Conservation (phyloP, 345 rosid genomes). For the Aquilaria yunnanensis region DNA sequence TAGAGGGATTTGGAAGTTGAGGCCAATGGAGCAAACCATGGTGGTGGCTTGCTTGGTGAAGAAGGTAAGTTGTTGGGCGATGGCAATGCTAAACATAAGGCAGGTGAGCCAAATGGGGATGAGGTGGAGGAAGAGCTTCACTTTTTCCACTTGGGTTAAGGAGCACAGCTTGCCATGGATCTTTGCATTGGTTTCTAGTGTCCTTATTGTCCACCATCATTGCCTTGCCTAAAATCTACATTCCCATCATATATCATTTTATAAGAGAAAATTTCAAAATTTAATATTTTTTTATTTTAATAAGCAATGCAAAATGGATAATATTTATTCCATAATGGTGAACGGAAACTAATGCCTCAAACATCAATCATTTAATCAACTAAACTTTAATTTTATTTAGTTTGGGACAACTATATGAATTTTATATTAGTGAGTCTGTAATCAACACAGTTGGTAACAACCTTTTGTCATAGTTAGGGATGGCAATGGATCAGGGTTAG, state of each 20-base stretch:
- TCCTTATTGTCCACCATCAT: slow-evolving; percentile 56
- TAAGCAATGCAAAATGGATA: no score
- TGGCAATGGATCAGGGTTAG: no score
- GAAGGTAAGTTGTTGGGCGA: slow-evolving; percentile 69
- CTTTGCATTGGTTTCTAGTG: slow-evolving; percentile 25
- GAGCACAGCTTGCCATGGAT: slow-evolving; percentile 87
- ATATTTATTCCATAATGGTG: no score
- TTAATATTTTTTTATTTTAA: no score
- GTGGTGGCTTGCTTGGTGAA: slow-evolving; percentile 53
- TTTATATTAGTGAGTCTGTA: no score
- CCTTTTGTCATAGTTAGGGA: no score
- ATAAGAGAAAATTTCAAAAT: no score
- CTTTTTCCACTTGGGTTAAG: slow-evolving; percentile 80
- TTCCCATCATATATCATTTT: background rate
- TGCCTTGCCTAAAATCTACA: slow-evolving; percentile 80
- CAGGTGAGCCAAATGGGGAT: slow-evolving; percentile 76
- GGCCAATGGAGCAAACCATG: slow-evolving; percentile 34
- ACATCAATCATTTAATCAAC: no score
- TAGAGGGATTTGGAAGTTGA: slow-evolving; percentile 56
- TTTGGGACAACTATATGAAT: no score
- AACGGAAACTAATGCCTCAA: no score
- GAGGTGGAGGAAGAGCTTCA: slow-evolving; percentile 43
- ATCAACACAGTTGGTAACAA: no score
- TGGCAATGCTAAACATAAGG: slow-evolving; percentile 61
- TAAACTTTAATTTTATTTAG: no score